phyloP scores from a whole-genome alignment of 2,329 filamentous ascomycete genomes.

The Cadophora malorum region DNA sequence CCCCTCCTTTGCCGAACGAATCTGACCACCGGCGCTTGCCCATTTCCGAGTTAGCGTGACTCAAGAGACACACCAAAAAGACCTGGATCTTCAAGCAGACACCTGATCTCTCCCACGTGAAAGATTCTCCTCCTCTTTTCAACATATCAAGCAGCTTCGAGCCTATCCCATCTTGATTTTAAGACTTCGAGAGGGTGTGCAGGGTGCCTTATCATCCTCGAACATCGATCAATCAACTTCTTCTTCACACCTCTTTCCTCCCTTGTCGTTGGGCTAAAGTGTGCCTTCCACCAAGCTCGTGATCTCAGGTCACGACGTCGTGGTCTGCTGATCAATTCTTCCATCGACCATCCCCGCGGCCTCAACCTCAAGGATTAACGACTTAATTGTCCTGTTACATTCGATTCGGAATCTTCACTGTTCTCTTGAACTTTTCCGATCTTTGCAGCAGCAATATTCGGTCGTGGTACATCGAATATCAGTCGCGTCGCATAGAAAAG shows the following conservation, averaged over 20 bases:
- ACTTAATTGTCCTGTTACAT: conserved; percentile 15
- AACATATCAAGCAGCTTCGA: conserved; percentile 23
- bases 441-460: conserved; percentile 20
- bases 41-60: background rate
- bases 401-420: conserved; percentile 23
- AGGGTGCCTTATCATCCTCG: conserved; percentile 26
- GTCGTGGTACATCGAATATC: conserved; percentile 29
- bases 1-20: background rate
- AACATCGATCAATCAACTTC: conserved; percentile 17
- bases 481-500: conserved; percentile 29
- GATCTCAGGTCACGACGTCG: conserved; percentile 39
- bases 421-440: conserved; percentile 16
- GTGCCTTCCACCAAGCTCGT: conserved; percentile 31
- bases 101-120: conserved; percentile 27
- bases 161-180: conserved; percentile 15
- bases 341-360: conserved; percentile 15
- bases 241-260: conserved; percentile 18
- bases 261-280: conserved; percentile 27
- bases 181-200: conserved; percentile 32
- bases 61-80: background rate
- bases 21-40: background rate
- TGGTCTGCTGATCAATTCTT: conserved; percentile 34
- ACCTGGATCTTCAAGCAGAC: conserved; percentile 10
- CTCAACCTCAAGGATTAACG: conserved; percentile 20
- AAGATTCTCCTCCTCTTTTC: conserved; percentile 23